phyloP scores from a whole-genome alignment of 768 basidiomycete species.

The Megacollybia marginata region DNA sequence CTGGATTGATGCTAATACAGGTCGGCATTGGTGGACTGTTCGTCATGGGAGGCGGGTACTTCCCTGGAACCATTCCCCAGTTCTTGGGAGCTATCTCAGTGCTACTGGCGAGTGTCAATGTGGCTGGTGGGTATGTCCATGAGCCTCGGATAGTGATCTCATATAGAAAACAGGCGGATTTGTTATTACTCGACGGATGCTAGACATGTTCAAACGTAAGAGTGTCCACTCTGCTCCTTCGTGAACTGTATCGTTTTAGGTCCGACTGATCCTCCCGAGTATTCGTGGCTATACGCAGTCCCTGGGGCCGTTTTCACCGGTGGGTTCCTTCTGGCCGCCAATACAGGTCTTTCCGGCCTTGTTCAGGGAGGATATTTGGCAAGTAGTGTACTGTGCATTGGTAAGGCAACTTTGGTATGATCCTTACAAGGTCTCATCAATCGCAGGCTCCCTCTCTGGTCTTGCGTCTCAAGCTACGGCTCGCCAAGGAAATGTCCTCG shows the following conservation, averaged over 20 bases:
- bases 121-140: slow-evolving; percentile 83
- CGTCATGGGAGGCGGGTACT: slow-evolving; percentile 83
- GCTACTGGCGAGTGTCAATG: slow-evolving; percentile 82
- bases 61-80: slow-evolving; percentile 79
- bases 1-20: slow-evolving; percentile 45
- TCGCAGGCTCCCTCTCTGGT: slow-evolving; percentile 64
- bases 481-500: slow-evolving; percentile 83
- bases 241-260: slow-evolving; percentile 28
- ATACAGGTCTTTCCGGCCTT: slow-evolving; percentile 77
- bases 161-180: too few relatives aligned
- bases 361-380: slow-evolving; percentile 86
- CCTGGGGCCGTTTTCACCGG: slow-evolving; percentile 80
- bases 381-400: slow-evolving; percentile 82
- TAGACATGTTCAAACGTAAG: slow-evolving; percentile 87
- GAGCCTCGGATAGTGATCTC: slow-evolving; percentile 67
- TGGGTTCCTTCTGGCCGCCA: slow-evolving; percentile 75
- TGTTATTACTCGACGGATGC: slow-evolving; percentile 3
- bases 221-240: background rate
- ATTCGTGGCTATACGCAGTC: slow-evolving; percentile 74
- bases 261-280: slow-evolving; percentile 81
- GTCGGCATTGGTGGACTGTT: slow-evolving; percentile 75
- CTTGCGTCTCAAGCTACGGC: slow-evolving; percentile 76
- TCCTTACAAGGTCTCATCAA: too few relatives aligned
- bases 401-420: too few relatives aligned
- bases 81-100: slow-evolving; percentile 74